phyloP scores from a whole-genome alignment of 2,329 filamentous ascomycete genomes.

The Blastomyces gilchristii region DNA sequence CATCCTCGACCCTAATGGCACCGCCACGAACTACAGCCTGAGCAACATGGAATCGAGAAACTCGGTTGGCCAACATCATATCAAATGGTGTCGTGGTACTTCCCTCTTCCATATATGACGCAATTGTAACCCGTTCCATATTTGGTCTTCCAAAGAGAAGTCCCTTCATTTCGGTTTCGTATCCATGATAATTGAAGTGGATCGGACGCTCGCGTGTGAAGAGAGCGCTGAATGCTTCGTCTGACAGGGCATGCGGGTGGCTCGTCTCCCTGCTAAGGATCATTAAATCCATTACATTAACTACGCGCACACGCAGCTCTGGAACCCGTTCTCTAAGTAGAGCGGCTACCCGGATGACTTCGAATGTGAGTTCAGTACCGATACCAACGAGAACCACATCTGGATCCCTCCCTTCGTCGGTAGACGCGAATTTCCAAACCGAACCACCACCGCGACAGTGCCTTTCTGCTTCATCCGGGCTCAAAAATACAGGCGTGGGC shows the following conservation, averaged over 20 bases:
- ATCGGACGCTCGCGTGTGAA: conserved; percentile 49
- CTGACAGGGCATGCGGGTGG: conserved; percentile 50
- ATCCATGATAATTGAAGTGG: conserved; percentile 60
- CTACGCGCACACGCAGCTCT: conserved; percentile 47
- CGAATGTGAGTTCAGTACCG: conserved; percentile 56
- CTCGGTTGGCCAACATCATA: conserved; percentile 56
- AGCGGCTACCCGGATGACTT: conserved; percentile 52
- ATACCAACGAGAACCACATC: conserved; percentile 56
- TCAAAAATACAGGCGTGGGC: conserved; percentile 52
- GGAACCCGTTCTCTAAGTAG: conserved; percentile 44
- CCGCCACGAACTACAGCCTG: conserved; percentile 44
- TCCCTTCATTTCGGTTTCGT: conserved; percentile 50
- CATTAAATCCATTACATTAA: conserved; percentile 59
- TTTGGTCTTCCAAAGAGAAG: conserved; percentile 49
- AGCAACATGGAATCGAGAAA: conserved; percentile 52
- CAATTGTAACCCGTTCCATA: conserved; percentile 45
- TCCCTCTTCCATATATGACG: conserved; percentile 55
- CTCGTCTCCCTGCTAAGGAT: conserved; percentile 45
- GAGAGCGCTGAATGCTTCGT: conserved; percentile 43
- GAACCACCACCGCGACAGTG: conserved; percentile 52
- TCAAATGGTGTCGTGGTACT: conserved; percentile 59
- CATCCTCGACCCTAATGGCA: conserved; percentile 39
- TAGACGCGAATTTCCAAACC: conserved; percentile 53
- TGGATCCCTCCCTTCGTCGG: conserved; percentile 44
- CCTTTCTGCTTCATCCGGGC: conserved; percentile 47